Conservation (phyloP, 352 stramenopile species). For the Thalassiosira exigua region DNA sequence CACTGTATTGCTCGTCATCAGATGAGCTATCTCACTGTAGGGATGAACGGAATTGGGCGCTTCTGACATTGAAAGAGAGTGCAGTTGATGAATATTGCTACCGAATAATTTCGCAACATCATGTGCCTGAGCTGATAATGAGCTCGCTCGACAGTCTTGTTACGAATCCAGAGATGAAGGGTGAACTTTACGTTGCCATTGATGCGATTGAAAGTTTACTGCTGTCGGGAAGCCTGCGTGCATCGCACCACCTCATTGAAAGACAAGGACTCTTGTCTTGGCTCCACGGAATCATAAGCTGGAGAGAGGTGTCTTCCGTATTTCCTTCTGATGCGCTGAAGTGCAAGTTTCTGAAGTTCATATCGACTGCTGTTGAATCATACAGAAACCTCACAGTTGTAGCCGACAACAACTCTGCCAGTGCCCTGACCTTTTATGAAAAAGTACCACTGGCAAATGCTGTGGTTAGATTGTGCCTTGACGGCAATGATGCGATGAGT, state of each 20-base stretch:
- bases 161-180: constrained; percentile 33
- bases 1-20: constrained; percentile 75
- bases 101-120: constrained; percentile 64
- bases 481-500: constrained; percentile 13
- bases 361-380: constrained; percentile 45
- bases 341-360: constrained; percentile 49
- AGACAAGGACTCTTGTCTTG: constrained; percentile 72
- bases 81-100: constrained; percentile 73
- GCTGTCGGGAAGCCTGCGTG: constrained; percentile 44
- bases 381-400: constrained; percentile 8
- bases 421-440: constrained; percentile 39
- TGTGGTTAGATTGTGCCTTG: constrained; percentile 48
- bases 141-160: constrained; percentile 62
- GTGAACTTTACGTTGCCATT: constrained; percentile 49
- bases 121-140: constrained; percentile 79
- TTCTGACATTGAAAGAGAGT: constrained; percentile 68
- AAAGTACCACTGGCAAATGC: constrained; percentile 45
- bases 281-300: constrained; percentile 58
- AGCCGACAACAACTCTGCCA: not conserved
- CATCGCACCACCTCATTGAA: constrained; percentile 61
- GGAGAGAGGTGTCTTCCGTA: constrained; percentile 36
- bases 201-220: constrained; percentile 53
- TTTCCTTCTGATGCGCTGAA: constrained; percentile 46
- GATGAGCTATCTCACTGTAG: constrained; percentile 60
- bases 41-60: constrained; percentile 73